phyloP scores from a whole-genome alignment of 2,329 filamentous ascomycete species.

The Colletotrichum sp. region DNA sequence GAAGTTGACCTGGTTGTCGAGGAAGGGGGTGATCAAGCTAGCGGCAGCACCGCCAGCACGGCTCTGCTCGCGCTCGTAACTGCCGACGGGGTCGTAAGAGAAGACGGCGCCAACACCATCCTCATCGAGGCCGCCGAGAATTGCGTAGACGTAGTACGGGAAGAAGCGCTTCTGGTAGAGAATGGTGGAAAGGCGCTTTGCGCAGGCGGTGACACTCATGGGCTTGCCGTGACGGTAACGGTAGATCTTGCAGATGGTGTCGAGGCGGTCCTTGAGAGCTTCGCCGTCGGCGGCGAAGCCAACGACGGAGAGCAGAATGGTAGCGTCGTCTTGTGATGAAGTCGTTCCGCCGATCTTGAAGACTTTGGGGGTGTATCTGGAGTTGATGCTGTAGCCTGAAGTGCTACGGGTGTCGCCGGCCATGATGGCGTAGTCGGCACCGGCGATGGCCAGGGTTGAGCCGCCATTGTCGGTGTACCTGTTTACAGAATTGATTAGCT shows the following conservation, averaged over 20 bases:
- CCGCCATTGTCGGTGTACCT: slow-evolving; percentile 99
- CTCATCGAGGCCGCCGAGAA: slow-evolving; percentile 92
- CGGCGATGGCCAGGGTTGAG: slow-evolving; percentile 92
- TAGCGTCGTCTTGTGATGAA: slow-evolving; percentile 82
- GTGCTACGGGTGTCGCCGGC: slow-evolving; percentile 97
- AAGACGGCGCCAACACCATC: slow-evolving; percentile 93
- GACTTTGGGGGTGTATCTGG: slow-evolving; percentile 91
- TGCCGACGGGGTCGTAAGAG: slow-evolving; percentile 97
- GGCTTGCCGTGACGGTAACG: slow-evolving; percentile 97
- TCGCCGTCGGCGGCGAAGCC: slow-evolving; percentile 95
- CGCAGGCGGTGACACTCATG: slow-evolving; percentile 93
- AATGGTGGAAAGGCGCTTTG: slow-evolving; percentile 92
- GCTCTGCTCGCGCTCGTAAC: slow-evolving; percentile 97
- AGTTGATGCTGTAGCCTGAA: slow-evolving; percentile 98
- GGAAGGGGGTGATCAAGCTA: slow-evolving; percentile 97
- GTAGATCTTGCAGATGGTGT: slow-evolving; percentile 98
- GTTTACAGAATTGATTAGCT: slow-evolving; percentile 2
- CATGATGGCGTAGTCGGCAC: slow-evolving; percentile 93
- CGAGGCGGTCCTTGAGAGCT: slow-evolving; percentile 90
- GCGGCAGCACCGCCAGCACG: slow-evolving; percentile 90
- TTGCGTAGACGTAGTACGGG: slow-evolving; percentile 96
- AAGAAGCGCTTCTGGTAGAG: slow-evolving; percentile 99
- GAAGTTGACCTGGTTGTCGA: slow-evolving; percentile 99
- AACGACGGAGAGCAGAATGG: slow-evolving; percentile 89
- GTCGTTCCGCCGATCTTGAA: slow-evolving; percentile 96